Base-by-base conservation (phyloP, 2,329 filamentous ascomycete species). In the Bipolaris bicolor region DNA sequence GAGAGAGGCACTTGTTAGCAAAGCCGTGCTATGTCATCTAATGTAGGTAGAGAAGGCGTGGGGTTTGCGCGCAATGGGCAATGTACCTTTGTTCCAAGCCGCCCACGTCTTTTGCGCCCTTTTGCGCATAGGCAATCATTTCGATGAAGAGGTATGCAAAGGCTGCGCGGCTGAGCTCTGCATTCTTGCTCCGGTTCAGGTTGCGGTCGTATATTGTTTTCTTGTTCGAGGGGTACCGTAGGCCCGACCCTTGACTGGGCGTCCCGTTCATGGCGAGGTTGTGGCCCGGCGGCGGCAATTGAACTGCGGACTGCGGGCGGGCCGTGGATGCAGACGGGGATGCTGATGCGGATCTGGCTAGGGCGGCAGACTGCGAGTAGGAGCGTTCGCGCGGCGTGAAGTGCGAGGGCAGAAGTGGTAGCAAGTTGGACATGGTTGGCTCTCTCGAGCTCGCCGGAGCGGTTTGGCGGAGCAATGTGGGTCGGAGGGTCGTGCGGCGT, bases 181-280 rank as follows among this genome's bases (percentile, higher is more conserved):
- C 86, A 68, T 90, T 91, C 76, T 92, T 91, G 69, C 88, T 90
- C 63, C 95, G 90, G 79, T 97, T 97, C 60, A 98, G 83, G 61
- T 96, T 92, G 53, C 95, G 87, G 82, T 97, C 92, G 82, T 98
- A 99, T 81, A 99, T 98, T 64, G 92, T 97, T 81, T 98, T 98
- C 81, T 92, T 92, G 77, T 88, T 96, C 55, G 91, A 91, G 46
- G 95, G 94, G 72, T 96, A 91, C 66, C 92, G 90, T 61, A 99
- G 88, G 24, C 90, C 88, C 11, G 68, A 45, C 49, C 62, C 68
- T 62, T 65, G 67, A 45, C 55, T 62, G 41, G 58, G 52, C 52
- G 61, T 69, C 41, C 65, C 64, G 57, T 65, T 71, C 68, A 72
- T 72, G 7, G 65, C 53, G 55, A 52, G 54, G 56, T 53, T 60